Conservation (phyloP, 257 asterid genomes). For the Lithospermum erythrorhizon region DNA sequence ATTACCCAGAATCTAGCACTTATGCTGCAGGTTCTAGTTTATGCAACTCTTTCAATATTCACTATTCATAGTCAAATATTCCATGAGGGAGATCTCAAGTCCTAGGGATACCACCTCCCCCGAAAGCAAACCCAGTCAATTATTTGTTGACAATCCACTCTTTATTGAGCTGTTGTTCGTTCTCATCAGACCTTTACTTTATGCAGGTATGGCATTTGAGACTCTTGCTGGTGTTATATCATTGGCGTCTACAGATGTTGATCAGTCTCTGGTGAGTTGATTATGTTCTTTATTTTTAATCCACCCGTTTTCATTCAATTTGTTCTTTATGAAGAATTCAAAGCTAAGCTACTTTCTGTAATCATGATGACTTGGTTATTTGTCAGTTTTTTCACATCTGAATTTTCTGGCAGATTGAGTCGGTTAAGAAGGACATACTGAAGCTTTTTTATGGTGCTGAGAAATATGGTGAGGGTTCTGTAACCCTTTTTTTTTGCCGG, state of each 20-base stretch:
- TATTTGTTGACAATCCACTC: background rate
- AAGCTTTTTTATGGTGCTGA: conserved; percentile 86
- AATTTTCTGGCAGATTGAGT: conserved; percentile 45
- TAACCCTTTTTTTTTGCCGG: background rate
- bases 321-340: background rate
- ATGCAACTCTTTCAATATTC: background rate
- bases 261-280: conserved; percentile 38
- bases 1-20: conserved; percentile 76
- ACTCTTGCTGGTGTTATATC: conserved; percentile 56
- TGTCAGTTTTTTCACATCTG: conserved; percentile 4
- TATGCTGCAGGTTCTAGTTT: conserved; percentile 67
- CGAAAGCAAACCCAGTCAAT: background rate
- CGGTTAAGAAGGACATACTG: conserved; percentile 52
- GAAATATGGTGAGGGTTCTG: conserved; percentile 52
- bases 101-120: background rate
- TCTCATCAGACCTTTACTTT: background rate
- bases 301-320: background rate
- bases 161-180: background rate
- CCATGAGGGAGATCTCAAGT: too few species aligned
- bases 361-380: background rate
- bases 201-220: conserved; percentile 53
- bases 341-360: background rate
- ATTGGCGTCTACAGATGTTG: conserved; percentile 48
- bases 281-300: conserved; percentile 1
- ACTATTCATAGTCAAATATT: background rate